Percentiles rank a stretch among this genome's conserved stretches.
These are phyloP conservation scores for Lepidium aucheri DNA, from an alignment of 345 rosid species.

Conservation along the genomic window DNA sequence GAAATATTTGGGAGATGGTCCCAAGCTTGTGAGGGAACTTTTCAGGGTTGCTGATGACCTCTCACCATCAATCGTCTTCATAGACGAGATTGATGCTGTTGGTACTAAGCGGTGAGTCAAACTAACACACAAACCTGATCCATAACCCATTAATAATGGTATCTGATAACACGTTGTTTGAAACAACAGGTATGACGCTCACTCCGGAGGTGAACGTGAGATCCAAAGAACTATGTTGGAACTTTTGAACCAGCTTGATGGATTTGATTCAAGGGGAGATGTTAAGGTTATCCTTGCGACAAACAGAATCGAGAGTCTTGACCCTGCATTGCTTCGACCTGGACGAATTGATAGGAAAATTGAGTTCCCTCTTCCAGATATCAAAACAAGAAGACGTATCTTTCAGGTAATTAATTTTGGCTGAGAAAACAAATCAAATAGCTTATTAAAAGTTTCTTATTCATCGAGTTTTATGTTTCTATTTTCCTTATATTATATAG, in stretches of 20 bases:
- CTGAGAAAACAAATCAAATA: neutral
- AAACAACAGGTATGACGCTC: conserved; percentile 65
- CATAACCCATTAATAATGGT: neutral
- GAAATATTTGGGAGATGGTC: conserved; percentile 95
- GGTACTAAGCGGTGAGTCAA: conserved; percentile 81
- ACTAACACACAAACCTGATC: neutral
- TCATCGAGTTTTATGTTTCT: neutral
- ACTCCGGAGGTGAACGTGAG: conserved; percentile 98
- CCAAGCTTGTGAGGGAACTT: conserved; percentile 92
- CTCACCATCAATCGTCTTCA: conserved; percentile 92
- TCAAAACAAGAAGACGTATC: conserved; percentile 93
- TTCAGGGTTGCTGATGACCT: conserved; percentile 94
- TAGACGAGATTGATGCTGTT: conserved; percentile 96
- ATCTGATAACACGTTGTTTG: neutral
- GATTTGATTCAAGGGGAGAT: conserved; percentile 96
- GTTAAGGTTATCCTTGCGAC: conserved; percentile 97
- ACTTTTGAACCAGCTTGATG: conserved; percentile 86
- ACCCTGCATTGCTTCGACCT: conserved; percentile 96
- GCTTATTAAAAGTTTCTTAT: neutral
- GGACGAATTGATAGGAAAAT: conserved; percentile 94
- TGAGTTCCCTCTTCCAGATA: conserved; percentile 98
- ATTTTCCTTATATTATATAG: conserved; percentile 19
- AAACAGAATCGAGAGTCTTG: conserved; percentile 90
- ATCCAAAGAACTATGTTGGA: conserved; percentile 99
- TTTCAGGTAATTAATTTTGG: conserved; percentile 54